These are phyloP conservation scores for Barnettozyma salicaria DNA, from an alignment of 805 yeast species.

Conservation along the genomic window DNA sequence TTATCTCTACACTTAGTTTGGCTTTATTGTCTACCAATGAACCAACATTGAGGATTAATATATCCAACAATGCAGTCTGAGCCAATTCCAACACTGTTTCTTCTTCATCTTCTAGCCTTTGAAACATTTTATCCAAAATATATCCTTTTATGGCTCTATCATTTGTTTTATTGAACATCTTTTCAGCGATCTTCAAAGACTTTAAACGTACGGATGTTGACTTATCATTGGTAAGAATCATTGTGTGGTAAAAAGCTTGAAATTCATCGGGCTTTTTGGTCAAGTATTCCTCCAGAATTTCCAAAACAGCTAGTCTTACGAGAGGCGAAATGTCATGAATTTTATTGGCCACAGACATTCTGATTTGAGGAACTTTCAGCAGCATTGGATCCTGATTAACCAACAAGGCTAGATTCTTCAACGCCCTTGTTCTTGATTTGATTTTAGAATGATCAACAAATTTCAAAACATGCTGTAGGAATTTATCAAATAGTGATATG, in stretches of 20 bases:
- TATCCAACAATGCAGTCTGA: constrained; percentile 29
- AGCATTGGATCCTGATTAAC: constrained; percentile 48
- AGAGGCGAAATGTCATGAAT: constrained; percentile 59
- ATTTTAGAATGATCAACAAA: constrained; percentile 44
- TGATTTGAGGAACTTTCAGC: constrained; percentile 44
- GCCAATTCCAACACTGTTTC: constrained; percentile 42
- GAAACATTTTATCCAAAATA: constrained; percentile 47
- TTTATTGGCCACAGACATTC: constrained; percentile 43
- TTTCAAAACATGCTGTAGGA: constrained; percentile 43
- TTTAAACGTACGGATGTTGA: constrained; percentile 62
- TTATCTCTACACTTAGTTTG: constrained; percentile 11
- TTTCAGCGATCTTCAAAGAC: constrained; percentile 46
- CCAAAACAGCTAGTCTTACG: constrained; percentile 72
- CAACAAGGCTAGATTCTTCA: constrained; percentile 54
- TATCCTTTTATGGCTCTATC: constrained; percentile 30
- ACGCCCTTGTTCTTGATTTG: constrained; percentile 55
- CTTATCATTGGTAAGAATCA: constrained; percentile 40
- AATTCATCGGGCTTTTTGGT: constrained; percentile 38
- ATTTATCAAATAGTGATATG: constrained; percentile 41
- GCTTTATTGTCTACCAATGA: constrained; percentile 2
- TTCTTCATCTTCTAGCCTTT: constrained; percentile 67
- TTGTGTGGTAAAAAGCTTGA: constrained; percentile 40
- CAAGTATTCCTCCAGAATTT: constrained; percentile 49
- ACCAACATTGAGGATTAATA: constrained; percentile 30
- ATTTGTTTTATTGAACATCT: constrained; percentile 37